Evolutionary conservation across 2,329 filamentous ascomycete species (phyloP).

Genomic region (Paradendryphiella salina): DNA sequence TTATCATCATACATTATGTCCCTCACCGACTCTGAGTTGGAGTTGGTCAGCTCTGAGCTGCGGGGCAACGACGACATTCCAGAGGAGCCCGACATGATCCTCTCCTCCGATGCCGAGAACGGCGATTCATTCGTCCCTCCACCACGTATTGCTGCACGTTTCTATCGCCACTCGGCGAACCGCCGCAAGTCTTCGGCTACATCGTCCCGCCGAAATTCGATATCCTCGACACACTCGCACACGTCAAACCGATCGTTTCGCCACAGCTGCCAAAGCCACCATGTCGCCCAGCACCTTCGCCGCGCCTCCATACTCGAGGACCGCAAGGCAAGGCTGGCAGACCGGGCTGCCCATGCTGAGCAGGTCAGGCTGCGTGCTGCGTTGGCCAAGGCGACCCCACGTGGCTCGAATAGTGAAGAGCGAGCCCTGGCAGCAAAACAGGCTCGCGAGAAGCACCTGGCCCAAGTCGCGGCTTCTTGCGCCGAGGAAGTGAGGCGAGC

Average conservation of each 20-base stretch:
- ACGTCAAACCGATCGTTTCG: slow-evolving; percentile 64
- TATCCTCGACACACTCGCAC: slow-evolving; percentile 74
- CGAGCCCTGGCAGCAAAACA: slow-evolving; percentile 75
- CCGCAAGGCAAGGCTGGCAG: slow-evolving; percentile 76
- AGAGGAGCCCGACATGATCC: slow-evolving; percentile 48
- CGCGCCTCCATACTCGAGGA: slow-evolving; percentile 80
- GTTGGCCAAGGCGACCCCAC: slow-evolving; percentile 69
- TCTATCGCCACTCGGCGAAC: slow-evolving; percentile 67
- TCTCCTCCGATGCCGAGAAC: slow-evolving; percentile 46
- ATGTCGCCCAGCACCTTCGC: slow-evolving; percentile 77
- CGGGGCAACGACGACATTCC: slow-evolving; percentile 46
- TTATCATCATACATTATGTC: slow-evolving; percentile 27
- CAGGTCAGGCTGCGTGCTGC: slow-evolving; percentile 78
- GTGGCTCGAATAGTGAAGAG: slow-evolving; percentile 71
- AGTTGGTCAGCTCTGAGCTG: slow-evolving; percentile 36
- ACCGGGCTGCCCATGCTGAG: slow-evolving; percentile 79
- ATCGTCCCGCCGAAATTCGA: slow-evolving; percentile 77
- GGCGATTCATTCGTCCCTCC: slow-evolving; percentile 64
- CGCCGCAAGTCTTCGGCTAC: slow-evolving; percentile 75
- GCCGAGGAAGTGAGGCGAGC: slow-evolving; percentile 82
- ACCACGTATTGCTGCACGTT: slow-evolving; percentile 75
- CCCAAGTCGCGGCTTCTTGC: slow-evolving; percentile 78
- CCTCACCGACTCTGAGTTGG: slow-evolving; percentile 41
- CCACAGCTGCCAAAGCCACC: slow-evolving; percentile 69
- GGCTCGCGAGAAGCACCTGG: slow-evolving; percentile 76